phyloP scores from a whole-genome alignment of 1,139 yeast genomes.

The Yamadazyma diddensiae region DNA sequence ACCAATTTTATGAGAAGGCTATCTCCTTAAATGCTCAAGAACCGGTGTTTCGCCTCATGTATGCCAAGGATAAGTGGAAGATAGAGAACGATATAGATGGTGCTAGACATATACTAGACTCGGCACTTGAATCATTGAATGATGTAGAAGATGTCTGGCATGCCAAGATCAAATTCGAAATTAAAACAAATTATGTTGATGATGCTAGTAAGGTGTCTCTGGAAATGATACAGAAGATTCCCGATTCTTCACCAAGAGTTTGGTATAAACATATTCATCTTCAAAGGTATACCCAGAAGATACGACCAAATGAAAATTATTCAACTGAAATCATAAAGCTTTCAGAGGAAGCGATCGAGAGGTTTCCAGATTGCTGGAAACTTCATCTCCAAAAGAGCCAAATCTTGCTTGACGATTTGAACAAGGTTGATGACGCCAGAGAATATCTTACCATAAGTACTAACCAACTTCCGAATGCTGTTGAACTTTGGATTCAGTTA shows the following conservation, averaged over 20 bases:
- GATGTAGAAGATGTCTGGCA: conserved; percentile 60
- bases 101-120: conserved; percentile 53
- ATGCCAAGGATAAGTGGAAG: conserved; percentile 67
- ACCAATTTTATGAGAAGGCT: conserved; percentile 51
- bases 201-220: conserved; percentile 44
- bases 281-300: conserved; percentile 32
- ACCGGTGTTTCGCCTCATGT: conserved; percentile 60
- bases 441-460: conserved; percentile 50
- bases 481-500: conserved; percentile 56
- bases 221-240: conserved; percentile 32
- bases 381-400: conserved; percentile 62
- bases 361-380: conserved; percentile 47
- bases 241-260: conserved; percentile 42
- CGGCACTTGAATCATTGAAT: conserved; percentile 42
- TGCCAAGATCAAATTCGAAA: conserved; percentile 66
- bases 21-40: conserved; percentile 44
- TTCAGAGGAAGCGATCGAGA: conserved; percentile 42
- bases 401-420: conserved; percentile 30
- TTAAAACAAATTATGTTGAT: conserved; percentile 31
- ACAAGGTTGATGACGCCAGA: conserved; percentile 39
- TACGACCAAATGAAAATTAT: conserved; percentile 5
- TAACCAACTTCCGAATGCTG: conserved; percentile 40
- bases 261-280: conserved; percentile 67
- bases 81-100: conserved; percentile 41
- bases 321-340: conserved; percentile 32